phyloP scores from a whole-genome alignment of 2,329 filamentous ascomycete species.

The Gnomoniopsis smithogilvyi region DNA sequence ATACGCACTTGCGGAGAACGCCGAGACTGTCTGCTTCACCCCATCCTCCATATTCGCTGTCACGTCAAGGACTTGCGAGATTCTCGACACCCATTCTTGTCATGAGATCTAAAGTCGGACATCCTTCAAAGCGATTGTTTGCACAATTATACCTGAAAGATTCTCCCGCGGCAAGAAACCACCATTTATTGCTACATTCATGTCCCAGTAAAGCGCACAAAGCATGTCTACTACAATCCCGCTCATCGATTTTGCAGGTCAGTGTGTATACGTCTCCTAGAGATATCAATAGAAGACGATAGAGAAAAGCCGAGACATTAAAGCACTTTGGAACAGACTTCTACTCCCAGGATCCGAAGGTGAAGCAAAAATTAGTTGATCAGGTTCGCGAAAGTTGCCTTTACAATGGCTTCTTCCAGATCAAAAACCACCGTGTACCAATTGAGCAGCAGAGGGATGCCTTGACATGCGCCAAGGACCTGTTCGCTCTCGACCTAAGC shows the following conservation, averaged over 20 bases:
- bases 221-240: slow-evolving; percentile 13
- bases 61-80: background rate
- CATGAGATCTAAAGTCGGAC: too few species aligned
- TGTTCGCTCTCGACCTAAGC: slow-evolving; percentile 44
- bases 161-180: background rate
- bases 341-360: slow-evolving; percentile 13
- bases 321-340: background rate
- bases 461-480: slow-evolving; percentile 37
- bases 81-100: background rate
- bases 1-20: too few species aligned
- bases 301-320: background rate
- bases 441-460: slow-evolving; percentile 35
- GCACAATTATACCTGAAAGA: background rate
- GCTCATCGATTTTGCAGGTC: slow-evolving; percentile 14
- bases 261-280: background rate
- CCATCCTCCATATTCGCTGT: background rate
- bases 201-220: background rate
- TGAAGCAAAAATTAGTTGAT: slow-evolving; percentile 28
- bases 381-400: slow-evolving; percentile 39
- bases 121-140: background rate
- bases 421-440: slow-evolving; percentile 45
- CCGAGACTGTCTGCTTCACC: too few species aligned
- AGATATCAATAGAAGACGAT: too few species aligned
- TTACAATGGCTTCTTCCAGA: slow-evolving; percentile 51
- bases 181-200: background rate